Evolutionary conservation across 257 asterid species (phyloP), one percentile per base, ranked within the genome.

Genomic region (Gardenia jasminoides): DNA sequence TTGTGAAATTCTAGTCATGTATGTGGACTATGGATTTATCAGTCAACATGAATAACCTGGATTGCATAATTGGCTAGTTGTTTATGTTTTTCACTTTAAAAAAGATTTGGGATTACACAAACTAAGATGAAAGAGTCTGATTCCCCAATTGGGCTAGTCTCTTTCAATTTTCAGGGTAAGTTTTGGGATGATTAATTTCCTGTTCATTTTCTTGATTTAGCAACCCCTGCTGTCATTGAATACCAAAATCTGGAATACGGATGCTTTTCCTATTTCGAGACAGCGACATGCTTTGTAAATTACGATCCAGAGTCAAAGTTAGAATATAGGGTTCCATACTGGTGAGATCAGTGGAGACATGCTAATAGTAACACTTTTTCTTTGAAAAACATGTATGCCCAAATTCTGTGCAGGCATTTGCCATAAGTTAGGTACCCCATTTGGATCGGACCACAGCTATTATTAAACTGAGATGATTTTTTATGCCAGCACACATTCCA

Each of bases 401-500:
- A n/a, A n/a, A n/a, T n/a, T n/a, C n/a, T n/a, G n/a, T n/a, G n/a
- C n/a, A n/a, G 70, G 70, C 67, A n/a, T n/a, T n/a, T n/a, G n/a
- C n/a, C n/a, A n/a, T n/a, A n/a, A n/a, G n/a, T n/a, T n/a, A n/a
- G n/a, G n/a, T n/a, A n/a, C n/a, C n/a, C n/a, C n/a, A n/a, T n/a
- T 59, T 67, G 70, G 64, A 46, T 62, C 41, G 65, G 66, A 70
- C 73, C 77, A 69, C 58, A 44, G 72, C 50, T 17, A 19, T 67
- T 54, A 67, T 3, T 56, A 59, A 80, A 66, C 47, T 20, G 80
- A 67, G 50, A 75, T 54, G 20, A 43, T n/a, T 54, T 30, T 54
- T 65, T 67, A 36, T 80, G 80, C 71, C 76, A 66, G 76, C 76
- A 74, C 12, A 41, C 56, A 48, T 76, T 75, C 69, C 84, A 76